A percentile compares a stretch with the other conserved stretches of the same genome.
These are phyloP conservation scores for Knufia fluminis DNA, from an alignment of 2,329 filamentous ascomycete genomes.

Conservation along the genomic window DNA sequence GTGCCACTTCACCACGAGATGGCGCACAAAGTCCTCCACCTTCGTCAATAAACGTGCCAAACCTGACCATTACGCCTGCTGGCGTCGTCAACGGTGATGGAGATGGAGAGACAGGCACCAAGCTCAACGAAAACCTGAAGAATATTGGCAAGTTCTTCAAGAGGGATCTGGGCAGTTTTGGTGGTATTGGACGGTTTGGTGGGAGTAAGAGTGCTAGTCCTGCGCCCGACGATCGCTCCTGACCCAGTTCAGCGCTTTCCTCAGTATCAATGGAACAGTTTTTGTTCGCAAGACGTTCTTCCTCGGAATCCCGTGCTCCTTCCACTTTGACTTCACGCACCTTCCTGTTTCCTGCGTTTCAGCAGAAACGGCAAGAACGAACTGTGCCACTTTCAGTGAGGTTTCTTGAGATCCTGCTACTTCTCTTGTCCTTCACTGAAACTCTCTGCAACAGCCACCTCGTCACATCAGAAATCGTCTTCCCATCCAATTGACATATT, in stretches of 20 bases:
- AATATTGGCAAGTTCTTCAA: slow-evolving; percentile 96
- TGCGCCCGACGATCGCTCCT: slow-evolving; percentile 16
- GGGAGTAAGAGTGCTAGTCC: slow-evolving; percentile 23
- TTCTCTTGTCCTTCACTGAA: no score
- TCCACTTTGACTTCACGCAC: no score
- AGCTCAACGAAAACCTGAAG: slow-evolving; percentile 86
- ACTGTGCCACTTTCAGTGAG: no score
- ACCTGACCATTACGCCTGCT: slow-evolving; percentile 10
- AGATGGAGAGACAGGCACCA: slow-evolving; percentile 49
- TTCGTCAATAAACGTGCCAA: slow-evolving; percentile 8
- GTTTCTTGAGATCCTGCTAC: no score
- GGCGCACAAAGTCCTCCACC: slow-evolving; percentile 24
- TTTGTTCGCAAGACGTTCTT: no score
- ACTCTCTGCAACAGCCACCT: no score
- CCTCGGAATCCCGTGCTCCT: no score
- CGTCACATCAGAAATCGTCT: no score
- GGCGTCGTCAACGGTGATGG: slow-evolving; percentile 20
- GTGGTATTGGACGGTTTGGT: slow-evolving; percentile 52
- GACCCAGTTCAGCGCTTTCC: background rate
- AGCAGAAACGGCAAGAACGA: no score
- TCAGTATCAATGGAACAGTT: background rate
- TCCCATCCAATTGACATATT: no score
- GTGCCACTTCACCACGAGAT: slow-evolving; percentile 57
- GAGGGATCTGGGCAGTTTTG: slow-evolving; percentile 70
- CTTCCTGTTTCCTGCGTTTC: no score